phyloP scores from a whole-genome alignment of 148 eudicot species.

The Rhododendron simsii region DNA sequence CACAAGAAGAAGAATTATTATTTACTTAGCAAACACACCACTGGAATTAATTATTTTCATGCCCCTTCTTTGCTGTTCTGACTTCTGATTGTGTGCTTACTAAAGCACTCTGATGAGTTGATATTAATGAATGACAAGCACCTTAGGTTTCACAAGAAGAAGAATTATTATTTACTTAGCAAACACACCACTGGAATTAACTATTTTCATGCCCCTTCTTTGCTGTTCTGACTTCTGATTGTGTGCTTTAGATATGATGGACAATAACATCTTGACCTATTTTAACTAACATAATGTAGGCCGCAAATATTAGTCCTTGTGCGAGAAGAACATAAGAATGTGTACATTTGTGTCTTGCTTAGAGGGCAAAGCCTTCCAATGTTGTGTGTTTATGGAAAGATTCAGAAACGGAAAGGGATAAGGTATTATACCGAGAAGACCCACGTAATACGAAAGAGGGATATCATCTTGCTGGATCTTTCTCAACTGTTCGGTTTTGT shows the following conservation, averaged over 20 bases:
- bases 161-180: background rate
- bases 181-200: background rate
- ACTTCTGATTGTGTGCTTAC: background rate
- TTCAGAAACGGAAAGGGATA: background rate
- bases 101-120: background rate
- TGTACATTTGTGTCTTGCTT: background rate
- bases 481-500: slow-evolving; percentile 38
- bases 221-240: background rate
- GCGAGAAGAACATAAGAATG: background rate
- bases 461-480: slow-evolving; percentile 59
- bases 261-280: background rate
- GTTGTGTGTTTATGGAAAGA: background rate
- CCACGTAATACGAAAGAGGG: slow-evolving; percentile 82
- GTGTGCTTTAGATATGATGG: background rate
- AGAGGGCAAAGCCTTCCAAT: background rate
- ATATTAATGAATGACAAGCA: background rate
- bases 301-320: background rate
- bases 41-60: background rate
- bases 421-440: slow-evolving; percentile 67
- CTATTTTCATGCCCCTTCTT: background rate
- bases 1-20: background rate
- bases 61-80: background rate
- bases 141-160: background rate
- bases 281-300: background rate
- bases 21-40: background rate